phyloP scores from a whole-genome alignment of 345 rosid species.

The Salix arbutifolia region DNA sequence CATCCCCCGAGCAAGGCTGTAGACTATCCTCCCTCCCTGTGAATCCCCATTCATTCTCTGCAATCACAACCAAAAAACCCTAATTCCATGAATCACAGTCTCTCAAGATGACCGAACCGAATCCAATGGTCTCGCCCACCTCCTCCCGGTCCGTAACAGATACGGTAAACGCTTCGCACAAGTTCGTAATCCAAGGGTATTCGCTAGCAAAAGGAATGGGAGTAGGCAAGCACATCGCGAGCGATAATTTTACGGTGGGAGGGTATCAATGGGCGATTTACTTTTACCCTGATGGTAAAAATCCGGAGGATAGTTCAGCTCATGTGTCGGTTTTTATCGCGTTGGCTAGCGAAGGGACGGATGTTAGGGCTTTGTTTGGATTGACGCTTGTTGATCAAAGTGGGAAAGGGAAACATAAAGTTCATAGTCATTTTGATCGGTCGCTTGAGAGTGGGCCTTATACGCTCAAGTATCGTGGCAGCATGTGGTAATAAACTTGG shows the following conservation, averaged over 20 bases:
- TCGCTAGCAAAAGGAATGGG: slow-evolving; percentile 73
- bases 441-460: slow-evolving; percentile 65
- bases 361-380: slow-evolving; percentile 62
- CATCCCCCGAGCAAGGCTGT: not conserved
- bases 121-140: slow-evolving; percentile 26
- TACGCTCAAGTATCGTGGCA: slow-evolving; percentile 55
- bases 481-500: slow-evolving; percentile 45
- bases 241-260: slow-evolving; percentile 61
- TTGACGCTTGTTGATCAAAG: slow-evolving; percentile 66
- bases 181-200: slow-evolving; percentile 47
- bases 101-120: not conserved
- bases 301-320: slow-evolving; percentile 54
- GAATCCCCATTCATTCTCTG: not conserved
- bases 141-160: slow-evolving; percentile 49
- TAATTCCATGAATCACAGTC: not conserved
- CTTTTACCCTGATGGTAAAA: slow-evolving; percentile 69
- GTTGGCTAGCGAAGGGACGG: slow-evolving; percentile 64
- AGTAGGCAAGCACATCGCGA: slow-evolving; percentile 59
- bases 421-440: slow-evolving; percentile 70
- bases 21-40: not conserved
- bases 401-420: slow-evolving; percentile 66
- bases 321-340: slow-evolving; percentile 68
- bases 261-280: slow-evolving; percentile 69
- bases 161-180: slow-evolving; percentile 54
- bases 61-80: not conserved